These are phyloP conservation scores for Aegilops umbellulata DNA, from an alignment of 176 grass and related monocot genomes.

Conservation along the genomic window DNA sequence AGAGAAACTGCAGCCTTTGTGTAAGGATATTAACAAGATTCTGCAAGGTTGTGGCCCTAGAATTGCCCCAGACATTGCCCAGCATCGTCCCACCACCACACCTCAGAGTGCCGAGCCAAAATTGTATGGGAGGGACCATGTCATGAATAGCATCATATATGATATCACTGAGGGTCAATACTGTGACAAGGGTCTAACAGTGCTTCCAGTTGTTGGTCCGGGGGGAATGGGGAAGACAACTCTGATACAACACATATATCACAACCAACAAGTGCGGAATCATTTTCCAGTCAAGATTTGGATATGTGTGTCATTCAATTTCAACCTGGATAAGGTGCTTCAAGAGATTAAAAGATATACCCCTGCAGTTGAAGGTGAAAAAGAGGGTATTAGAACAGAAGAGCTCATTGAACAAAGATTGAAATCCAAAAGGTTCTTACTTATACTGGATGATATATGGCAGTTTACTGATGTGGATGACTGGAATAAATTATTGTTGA, in stretches of 20 bases:
- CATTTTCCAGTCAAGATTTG: background rate
- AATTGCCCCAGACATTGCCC: background rate
- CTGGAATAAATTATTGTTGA: no score
- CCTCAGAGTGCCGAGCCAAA: background rate
- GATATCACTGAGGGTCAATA: background rate
- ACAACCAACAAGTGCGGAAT: background rate
- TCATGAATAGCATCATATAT: background rate
- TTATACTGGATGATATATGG: no score
- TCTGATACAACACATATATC: conserved; percentile 29
- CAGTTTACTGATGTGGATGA: no score
- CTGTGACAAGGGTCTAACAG: background rate
- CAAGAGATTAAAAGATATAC: background rate
- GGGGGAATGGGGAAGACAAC: conserved; percentile 51
- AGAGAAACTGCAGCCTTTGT: no score
- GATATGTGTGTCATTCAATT: background rate
- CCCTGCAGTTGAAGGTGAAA: background rate
- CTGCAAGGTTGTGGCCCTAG: accelerated
- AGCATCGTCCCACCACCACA: background rate
- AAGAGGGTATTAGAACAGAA: background rate
- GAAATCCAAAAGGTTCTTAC: no score
- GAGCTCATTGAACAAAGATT: no score
- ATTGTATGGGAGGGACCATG: conserved; percentile 9
- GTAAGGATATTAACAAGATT: no score
- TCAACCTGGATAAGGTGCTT: background rate
- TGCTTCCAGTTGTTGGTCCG: conserved; percentile 35